Evolutionary conservation across 108 stramenopile species (phyloP), one percentile per base, ranked within the genome.

Genomic region (Cyclostephanos tholiformis): DNA sequence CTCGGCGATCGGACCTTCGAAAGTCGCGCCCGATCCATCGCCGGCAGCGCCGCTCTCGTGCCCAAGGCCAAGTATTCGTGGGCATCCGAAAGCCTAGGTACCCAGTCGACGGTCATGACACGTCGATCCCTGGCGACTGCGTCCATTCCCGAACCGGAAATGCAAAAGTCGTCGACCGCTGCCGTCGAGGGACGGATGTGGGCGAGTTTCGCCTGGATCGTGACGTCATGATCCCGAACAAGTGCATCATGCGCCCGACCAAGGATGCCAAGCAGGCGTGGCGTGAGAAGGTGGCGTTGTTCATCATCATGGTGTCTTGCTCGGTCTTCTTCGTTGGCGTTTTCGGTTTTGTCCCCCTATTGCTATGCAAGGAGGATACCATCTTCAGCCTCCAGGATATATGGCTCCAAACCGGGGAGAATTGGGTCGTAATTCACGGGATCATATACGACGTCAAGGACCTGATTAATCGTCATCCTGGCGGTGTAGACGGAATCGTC

Each of bases 261-360:
- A 68, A 69, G 38, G 84, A 65, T 30, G 81, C 84, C 26, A 85
- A 85, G 56, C 84, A 82, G 59, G 84, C 84, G 38, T 85, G 84
- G 84, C 64, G 84, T 20, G 84, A 82, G 77, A 83, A 81, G 74
- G 73, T 82, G 20, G 80, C 84, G 7, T 65, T 87, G 20, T 84
- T 84, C 79, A 29, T 82, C 6, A 83, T 82, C 65, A 75, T 86
- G 70, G 62, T 83, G 16, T 66, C 65, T 13, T 83, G 74, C 56
- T 80, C 82, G 38, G 73, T 75, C 41, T 66, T 83, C 58, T 85
- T 84, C 59, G 77, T 87, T 9, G 80, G 82, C 32, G 75, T 87
- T 2, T 84, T 87, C 71, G 84, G 84, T 69, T 79, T 83, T 71
- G 74, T 87, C 1, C 84, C 83, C 20, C 78, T 87, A 0, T 46